These are phyloP conservation scores for Allantophomopsis cytisporea DNA, from an alignment of 2,329 filamentous ascomycete species.

Conservation along the genomic window DNA sequence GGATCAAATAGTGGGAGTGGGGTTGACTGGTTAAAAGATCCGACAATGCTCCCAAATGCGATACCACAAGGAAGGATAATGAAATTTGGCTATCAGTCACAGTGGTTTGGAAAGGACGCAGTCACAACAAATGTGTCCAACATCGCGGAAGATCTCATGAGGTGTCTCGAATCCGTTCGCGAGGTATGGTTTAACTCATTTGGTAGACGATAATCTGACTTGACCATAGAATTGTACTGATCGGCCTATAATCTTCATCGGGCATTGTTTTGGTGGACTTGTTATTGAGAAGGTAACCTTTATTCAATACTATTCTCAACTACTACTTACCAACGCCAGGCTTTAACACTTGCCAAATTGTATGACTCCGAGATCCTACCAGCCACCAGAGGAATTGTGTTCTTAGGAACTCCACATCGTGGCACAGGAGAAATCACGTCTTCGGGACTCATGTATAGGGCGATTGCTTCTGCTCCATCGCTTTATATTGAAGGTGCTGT, in stretches of 20 bases:
- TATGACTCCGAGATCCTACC: background rate
- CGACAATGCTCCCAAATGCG: constrained; percentile 14
- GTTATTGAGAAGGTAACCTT: constrained; percentile 13
- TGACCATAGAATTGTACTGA: constrained; percentile 5
- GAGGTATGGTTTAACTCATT: constrained; percentile 3
- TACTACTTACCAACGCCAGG: constrained; percentile 9
- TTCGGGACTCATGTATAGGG: background rate
- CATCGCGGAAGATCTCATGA: constrained; percentile 14
- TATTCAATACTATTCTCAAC: constrained; percentile 8
- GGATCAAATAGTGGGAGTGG: background rate
- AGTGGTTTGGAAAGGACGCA: constrained; percentile 17
- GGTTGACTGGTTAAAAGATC: constrained; percentile 16
- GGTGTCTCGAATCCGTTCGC: constrained; percentile 9
- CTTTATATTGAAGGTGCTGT: background rate
- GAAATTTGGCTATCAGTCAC: constrained; percentile 15
- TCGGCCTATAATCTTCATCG: constrained; percentile 16
- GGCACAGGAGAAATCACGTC: background rate
- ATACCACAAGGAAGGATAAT: constrained; percentile 17
- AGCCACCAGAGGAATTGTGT: background rate
- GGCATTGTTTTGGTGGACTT: constrained; percentile 16
- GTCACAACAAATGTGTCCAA: constrained; percentile 15
- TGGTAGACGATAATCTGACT: background rate
- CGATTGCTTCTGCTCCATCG: background rate
- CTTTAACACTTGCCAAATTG: constrained; percentile 5
- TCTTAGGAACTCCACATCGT: background rate